Percentiles rank a stretch among this genome's conserved stretches.
These are phyloP conservation scores for Penicillium hordei DNA, from an alignment of 2,329 filamentous ascomycete species.

Conservation along the genomic window DNA sequence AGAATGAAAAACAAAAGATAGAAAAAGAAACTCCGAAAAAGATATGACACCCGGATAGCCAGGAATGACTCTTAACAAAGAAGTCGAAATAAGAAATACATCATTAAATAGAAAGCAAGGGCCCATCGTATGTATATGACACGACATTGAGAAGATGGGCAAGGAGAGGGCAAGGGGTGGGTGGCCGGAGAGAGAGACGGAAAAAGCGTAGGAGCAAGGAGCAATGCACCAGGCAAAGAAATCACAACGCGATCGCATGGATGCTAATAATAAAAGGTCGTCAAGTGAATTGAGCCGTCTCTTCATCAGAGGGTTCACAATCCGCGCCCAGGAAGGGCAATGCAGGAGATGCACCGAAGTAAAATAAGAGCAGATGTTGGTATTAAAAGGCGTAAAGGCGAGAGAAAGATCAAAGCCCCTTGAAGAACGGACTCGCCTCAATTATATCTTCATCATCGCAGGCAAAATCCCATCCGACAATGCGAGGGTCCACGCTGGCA, in stretches of 20 bases:
- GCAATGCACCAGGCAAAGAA: not conserved
- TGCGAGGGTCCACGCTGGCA: conserved; percentile 85
- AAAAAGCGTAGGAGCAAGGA: not conserved
- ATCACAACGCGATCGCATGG: not conserved
- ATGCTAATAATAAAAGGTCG: conserved; percentile 5
- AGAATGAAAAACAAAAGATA: not conserved
- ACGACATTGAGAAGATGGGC: not conserved
- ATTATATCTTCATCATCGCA: conserved; percentile 78
- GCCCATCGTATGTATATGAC: not conserved
- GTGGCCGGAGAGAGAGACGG: not conserved
- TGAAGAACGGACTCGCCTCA: conserved; percentile 76
- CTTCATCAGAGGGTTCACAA: not conserved
- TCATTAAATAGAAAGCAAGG: not conserved
- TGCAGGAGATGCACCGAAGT: not conserved
- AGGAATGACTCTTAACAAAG: not conserved
- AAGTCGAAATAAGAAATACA: not conserved
- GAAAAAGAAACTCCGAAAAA: not conserved
- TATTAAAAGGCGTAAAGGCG: not conserved
- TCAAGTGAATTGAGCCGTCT: conserved; percentile 1
- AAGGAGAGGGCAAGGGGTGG: not conserved
- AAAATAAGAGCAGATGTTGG: not conserved
- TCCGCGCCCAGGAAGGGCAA: not conserved
- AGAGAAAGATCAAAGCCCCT: conserved; percentile 36
- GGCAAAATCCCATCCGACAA: conserved; percentile 98
- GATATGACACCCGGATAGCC: not conserved